A percentile compares a stretch with the other conserved stretches of the same genome.
Conservation (phyloP, 306 rosid species). For the Begonia masoniana region DNA sequence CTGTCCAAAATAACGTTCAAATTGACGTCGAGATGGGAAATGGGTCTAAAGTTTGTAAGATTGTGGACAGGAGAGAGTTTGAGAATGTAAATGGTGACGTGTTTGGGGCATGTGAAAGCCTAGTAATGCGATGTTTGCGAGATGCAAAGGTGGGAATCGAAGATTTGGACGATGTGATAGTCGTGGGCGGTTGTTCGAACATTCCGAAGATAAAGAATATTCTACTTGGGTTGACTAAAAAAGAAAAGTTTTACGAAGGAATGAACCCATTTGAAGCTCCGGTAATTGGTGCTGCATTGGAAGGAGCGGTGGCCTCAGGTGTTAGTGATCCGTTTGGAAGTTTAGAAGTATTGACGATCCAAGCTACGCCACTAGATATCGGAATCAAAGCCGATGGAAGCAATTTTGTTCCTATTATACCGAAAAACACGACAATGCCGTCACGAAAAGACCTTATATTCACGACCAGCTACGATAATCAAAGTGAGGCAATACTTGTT, state of each 20-base stretch:
- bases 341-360: constrained; percentile 68
- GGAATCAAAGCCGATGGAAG: constrained; percentile 73
- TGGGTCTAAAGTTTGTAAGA: constrained; percentile 39
- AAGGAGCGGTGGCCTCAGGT: constrained; percentile 84
- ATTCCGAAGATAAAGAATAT: constrained; percentile 58
- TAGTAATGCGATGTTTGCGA: constrained; percentile 49
- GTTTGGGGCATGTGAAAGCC: constrained; percentile 53
- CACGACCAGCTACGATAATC: constrained; percentile 63
- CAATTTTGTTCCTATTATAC: constrained; percentile 48
- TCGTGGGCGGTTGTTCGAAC: constrained; percentile 70
- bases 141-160: constrained; percentile 51
- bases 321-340: constrained; percentile 62
- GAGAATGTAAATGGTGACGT: constrained; percentile 56
- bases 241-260: constrained; percentile 37
- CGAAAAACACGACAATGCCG: constrained; percentile 64
- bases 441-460: constrained; percentile 54
- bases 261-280: constrained; percentile 75
- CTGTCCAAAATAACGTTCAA: constrained; percentile 28
- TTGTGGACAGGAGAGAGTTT: constrained; percentile 43
- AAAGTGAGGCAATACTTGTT: constrained; percentile 53
- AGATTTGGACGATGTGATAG: constrained; percentile 52
- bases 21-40: constrained; percentile 59
- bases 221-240: constrained; percentile 25
- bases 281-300: constrained; percentile 72
- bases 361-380: constrained; percentile 63